Evolutionary conservation across 1,139 yeast genomes (phyloP).

Genomic region (Yamadazyma triangularis): DNA sequence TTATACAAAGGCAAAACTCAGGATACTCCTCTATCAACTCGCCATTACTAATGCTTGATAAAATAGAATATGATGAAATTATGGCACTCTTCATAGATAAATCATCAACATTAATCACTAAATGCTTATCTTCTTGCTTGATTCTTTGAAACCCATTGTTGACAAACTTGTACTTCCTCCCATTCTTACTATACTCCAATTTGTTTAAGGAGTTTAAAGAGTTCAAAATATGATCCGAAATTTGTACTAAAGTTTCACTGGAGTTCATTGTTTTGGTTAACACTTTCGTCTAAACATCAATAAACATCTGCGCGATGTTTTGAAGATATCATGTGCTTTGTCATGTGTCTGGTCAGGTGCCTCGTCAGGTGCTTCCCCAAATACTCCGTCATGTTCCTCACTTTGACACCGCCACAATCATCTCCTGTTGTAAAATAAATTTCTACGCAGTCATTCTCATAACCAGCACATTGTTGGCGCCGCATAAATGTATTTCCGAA

Average conservation of each 20-base stretch:
- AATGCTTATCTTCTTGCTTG: slow-evolving; percentile 48
- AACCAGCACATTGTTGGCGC: too few species aligned
- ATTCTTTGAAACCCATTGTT: slow-evolving; percentile 47
- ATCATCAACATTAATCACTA: slow-evolving; percentile 38
- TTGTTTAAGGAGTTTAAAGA: slow-evolving; percentile 28
- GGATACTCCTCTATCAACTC: slow-evolving; percentile 29
- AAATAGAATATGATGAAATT: slow-evolving; percentile 41
- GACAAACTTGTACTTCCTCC: slow-evolving; percentile 48
- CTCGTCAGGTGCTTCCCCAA: too few species aligned
- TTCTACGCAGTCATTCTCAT: too few species aligned
- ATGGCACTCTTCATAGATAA: slow-evolving; percentile 32
- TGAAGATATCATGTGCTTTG: too few species aligned
- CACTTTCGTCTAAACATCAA: too few species aligned
- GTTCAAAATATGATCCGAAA: slow-evolving; percentile 23
- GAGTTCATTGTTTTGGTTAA: slow-evolving; percentile 13
- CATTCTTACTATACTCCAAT: slow-evolving; percentile 45
- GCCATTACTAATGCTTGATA: slow-evolving; percentile 33
- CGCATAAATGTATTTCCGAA: too few species aligned
- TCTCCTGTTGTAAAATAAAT: too few species aligned
- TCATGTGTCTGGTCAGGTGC: too few species aligned
- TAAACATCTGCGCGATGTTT: too few species aligned
- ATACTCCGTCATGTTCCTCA: too few species aligned
- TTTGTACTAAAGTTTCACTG: slow-evolving; percentile 22
- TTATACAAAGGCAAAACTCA: slow-evolving; percentile 45
- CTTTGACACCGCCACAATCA: too few species aligned